These are phyloP conservation scores for Talaromyces sp. DNA, from an alignment of 2,329 filamentous ascomycete genomes.

Conservation along the genomic window DNA sequence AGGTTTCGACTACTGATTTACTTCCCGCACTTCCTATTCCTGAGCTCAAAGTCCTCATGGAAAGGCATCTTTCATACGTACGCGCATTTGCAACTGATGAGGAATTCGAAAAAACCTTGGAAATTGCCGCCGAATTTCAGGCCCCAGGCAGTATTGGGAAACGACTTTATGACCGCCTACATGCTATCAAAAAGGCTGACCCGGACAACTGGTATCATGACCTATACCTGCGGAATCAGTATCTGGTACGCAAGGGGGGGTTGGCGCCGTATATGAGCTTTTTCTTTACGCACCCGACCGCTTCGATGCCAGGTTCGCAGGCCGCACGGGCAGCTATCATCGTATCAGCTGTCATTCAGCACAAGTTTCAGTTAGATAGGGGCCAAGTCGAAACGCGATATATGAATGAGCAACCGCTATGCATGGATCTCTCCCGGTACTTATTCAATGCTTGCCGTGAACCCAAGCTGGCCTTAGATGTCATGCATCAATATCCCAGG, in stretches of 20 bases:
- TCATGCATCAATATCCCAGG: background rate
- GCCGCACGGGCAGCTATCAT: background rate
- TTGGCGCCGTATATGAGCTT: background rate
- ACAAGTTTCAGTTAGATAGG: background rate
- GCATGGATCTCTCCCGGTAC: background rate
- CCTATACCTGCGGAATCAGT: background rate
- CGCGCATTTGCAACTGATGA: background rate
- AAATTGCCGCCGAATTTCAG: background rate
- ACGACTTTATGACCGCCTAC: background rate
- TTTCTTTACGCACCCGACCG: background rate
- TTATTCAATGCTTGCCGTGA: background rate
- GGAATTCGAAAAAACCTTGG: background rate
- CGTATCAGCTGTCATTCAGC: background rate
- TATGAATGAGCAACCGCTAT: background rate
- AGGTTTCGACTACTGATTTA: background rate
- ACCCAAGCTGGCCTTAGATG: background rate
- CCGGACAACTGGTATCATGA: background rate
- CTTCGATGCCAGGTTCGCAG: background rate
- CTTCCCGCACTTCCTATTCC: background rate
- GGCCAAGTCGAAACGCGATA: background rate
- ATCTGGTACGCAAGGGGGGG: background rate
- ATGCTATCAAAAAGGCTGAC: background rate
- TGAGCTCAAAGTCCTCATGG: background rate
- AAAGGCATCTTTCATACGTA: background rate
- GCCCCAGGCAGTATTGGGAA: background rate